phyloP scores from a whole-genome alignment of 257 asterid genomes.

The Plectranthus barbatus region DNA sequence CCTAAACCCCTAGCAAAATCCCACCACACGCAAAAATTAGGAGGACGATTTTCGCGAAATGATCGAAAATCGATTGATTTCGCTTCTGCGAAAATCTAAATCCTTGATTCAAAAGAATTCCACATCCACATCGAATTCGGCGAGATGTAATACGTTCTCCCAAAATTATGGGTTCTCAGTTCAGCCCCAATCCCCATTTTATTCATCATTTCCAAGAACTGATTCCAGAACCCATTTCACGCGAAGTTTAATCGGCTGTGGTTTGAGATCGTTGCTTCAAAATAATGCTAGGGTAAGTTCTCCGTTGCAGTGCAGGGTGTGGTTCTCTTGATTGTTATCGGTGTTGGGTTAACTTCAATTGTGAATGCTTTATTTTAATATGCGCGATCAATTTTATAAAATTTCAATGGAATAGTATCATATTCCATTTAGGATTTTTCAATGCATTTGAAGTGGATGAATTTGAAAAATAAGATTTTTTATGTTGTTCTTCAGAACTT shows the following conservation, averaged over 20 bases:
- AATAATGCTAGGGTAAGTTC: slow-evolving; percentile 39
- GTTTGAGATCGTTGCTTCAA: slow-evolving; percentile 45
- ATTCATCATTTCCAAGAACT: slow-evolving; percentile 30
- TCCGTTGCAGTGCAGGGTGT: not conserved
- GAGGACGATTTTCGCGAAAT: not conserved
- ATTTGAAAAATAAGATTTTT: too few species aligned
- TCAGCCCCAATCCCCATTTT: slow-evolving; percentile 28
- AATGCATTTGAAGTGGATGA: not conserved
- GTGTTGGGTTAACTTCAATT: not conserved
- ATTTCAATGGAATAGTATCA: not conserved
- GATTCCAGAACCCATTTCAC: slow-evolving; percentile 16
- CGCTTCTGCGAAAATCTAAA: slow-evolving; percentile 31
- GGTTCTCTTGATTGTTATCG: not conserved
- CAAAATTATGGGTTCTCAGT: slow-evolving; percentile 12
- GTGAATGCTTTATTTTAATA: not conserved
- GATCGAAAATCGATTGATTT: slow-evolving; percentile 44
- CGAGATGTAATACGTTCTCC: slow-evolving; percentile 24
- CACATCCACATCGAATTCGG: slow-evolving; percentile 18
- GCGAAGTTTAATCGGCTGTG: slow-evolving; percentile 25
- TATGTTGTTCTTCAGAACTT: slow-evolving; percentile 30
- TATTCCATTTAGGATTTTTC: not conserved
- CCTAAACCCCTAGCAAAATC: slow-evolving; percentile 8
- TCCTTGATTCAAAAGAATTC: slow-evolving; percentile 13
- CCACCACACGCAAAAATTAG: not conserved
- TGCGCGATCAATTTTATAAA: not conserved